Evolutionary conservation across 768 basidiomycete genomes (phyloP).

Genomic region (Asterophora lycoperdoides): DNA sequence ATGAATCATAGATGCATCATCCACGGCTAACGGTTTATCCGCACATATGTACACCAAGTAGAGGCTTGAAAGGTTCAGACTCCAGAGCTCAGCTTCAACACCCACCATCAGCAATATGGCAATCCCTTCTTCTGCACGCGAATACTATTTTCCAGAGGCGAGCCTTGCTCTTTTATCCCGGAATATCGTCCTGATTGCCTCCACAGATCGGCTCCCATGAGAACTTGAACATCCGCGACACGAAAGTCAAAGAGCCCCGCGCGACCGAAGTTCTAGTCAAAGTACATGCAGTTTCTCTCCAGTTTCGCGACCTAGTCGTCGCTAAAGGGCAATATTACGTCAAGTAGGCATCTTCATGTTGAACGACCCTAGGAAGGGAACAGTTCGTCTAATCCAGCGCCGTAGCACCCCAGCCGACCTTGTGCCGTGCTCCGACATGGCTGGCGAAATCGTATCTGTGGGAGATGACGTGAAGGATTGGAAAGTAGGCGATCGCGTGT

Average conservation of each 20-base stretch:
- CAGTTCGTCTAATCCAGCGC: neutral
- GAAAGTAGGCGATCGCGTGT: slow-evolving; percentile 55
- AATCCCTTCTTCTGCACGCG: slow-evolving; percentile 7
- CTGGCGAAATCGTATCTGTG: slow-evolving; percentile 52
- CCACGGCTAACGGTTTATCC: no score
- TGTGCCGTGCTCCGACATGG: slow-evolving; percentile 47
- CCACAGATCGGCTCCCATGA: slow-evolving; percentile 20
- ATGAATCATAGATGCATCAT: no score
- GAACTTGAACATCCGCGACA: slow-evolving; percentile 20
- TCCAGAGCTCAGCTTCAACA: no score
- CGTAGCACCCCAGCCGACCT: slow-evolving; percentile 20
- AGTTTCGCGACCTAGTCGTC: slow-evolving; percentile 51
- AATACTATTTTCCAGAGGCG: slow-evolving; percentile 16
- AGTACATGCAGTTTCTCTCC: slow-evolving; percentile 50
- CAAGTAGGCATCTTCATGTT: slow-evolving; percentile 20
- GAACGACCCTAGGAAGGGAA: no score
- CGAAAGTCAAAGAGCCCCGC: slow-evolving; percentile 29
- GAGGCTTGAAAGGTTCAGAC: no score
- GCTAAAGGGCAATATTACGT: slow-evolving; percentile 34
- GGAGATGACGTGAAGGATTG: slow-evolving; percentile 41
- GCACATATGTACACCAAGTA: no score
- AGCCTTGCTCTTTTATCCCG: neutral
- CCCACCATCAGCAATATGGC: slow-evolving; percentile 9
- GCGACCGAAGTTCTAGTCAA: slow-evolving; percentile 52
- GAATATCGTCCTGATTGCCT: neutral